Evolutionary conservation across 768 basidiomycete genomes (phyloP), one percentile per base, ranked within the genome.

Genomic region (Floccularia luteovirens): DNA sequence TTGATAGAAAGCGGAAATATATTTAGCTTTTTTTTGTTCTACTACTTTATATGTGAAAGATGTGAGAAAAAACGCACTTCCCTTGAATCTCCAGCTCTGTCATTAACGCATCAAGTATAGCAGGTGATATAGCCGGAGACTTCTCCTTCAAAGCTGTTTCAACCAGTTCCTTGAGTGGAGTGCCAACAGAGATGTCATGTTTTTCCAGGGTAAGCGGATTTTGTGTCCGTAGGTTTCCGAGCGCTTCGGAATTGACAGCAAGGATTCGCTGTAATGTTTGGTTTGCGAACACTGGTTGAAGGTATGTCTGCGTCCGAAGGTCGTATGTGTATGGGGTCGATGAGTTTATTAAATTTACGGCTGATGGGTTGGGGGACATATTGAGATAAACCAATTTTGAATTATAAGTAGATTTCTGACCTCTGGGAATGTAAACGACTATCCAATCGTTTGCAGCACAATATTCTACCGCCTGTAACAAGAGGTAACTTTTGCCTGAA

Each of bases 391-490:
- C n/a, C 63, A 42, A 10, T 34, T 8, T 20, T 16, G n/a, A 16
- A 27, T 14, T 30, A 7, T 24, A 8, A 31, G 3, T 7, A 21
- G 6, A 23, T 8, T 21, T 58, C 70, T 35, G 23, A 87, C 89
- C 77, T 61, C 82, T 69, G 2, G 92, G 90, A 19, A 91, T 73
- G 55, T 92, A 96, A 13, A 93, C 58, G 13, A 90, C 87, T 16
- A 93, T 70, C 86, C 89, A 92, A 20, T 74, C 72, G 16, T 74
- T 70, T 2, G 70, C 58, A 7, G 71, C 49, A 24, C 79, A 81
- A 46, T 88, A 79, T 27, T 83, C 69, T 0, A 87, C 77, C 0
- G 82, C 72, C 56, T 96, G 91, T 6, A 92, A 63, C 22, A 94
- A 60, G 6, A 87, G 57, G 44, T 75, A 78, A 41, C 82, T 87